Evolutionary conservation across 2,329 filamentous ascomycete genomes (phyloP), one percentile per base, ranked within the genome.

Genomic region (Talaromyces sp.): DNA sequence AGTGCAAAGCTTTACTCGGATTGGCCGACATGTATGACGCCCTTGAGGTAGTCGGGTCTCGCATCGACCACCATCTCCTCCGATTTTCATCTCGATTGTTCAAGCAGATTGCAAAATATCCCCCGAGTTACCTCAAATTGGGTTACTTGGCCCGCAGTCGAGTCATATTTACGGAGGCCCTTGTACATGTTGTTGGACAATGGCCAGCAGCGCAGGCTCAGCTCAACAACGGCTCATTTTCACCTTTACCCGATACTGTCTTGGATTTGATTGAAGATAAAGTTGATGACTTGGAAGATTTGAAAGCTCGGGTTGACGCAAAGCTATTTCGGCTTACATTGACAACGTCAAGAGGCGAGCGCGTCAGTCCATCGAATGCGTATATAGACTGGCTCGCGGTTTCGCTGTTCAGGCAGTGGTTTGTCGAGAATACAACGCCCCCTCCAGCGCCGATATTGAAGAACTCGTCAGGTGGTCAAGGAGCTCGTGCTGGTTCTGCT

Each of bases 51-150:
- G 92, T 96, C 8, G 93, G 93, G 0, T 91, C 91, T 1, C 86
- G 93, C 40, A 90, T 97, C 50, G 93, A 97, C 76, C 93, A 98
- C 78, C 93, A 98, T 75, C 83, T 98, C 14, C 81, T 98, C 16
- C 91, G 95, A 69, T 98, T 97, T 74, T 92, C 95, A 70, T 90
- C 89, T 23, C 86, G 92, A 1, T 83, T 98, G 2, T 97, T 93
- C 89, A 96, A 95, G 76, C 93, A 97, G 76, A 96, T 97, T 66
- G 92, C 93, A 59, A 97, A 96, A 77, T 97, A 97, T 72, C 93
- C 93, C 12, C 91, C 95, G 55, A 92, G 88, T 64, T 98, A 97
- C 72, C 84, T 97, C 55, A 93, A 93, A 63, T 84, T 98, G 1
- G 93, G 92, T 40, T 96, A 92, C 70, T 83, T 96, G 46, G 89